Base-by-base conservation (phyloP, 2,329 filamentous ascomycete genomes). In the Colletotrichum tamarilloi region DNA sequence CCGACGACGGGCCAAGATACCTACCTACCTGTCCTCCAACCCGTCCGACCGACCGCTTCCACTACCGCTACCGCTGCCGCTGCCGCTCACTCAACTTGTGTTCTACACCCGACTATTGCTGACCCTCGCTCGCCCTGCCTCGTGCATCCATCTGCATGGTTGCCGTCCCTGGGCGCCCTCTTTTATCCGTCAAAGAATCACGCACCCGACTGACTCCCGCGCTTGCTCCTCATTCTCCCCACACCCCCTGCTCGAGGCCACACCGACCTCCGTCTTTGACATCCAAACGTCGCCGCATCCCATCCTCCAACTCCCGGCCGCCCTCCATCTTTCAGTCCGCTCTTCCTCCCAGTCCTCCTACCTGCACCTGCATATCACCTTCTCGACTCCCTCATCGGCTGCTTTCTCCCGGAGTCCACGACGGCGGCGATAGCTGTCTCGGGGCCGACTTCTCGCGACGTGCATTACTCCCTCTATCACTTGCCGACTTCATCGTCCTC, bases 361-460 rank as follows among this genome's bases (percentile, higher is more conserved):
- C 19, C 55, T 32, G 4, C 67, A 62, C 67, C 56, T 30, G 12
- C 14, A 22, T n/a, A 22, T 56, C 22, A 11, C 24, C 46, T 19
- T 28, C 53, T 70, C 26, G n/a, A 59, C 28, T 42, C 22, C 28
- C 28, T 62, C 56, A 42, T 57, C 67, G 70, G 60, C 67, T 65
- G 67, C 53, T 42, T 58, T 42, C 7, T 30, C 24, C 26, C 67
- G 55, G 57, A 65, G 46, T 67, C 71, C 38, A 73, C 42, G 70
- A 72, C 70, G 71, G 67, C 71, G 71, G 71, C 71, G 67, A 66
- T 57, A 66, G 71, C 71, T 73, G 71, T 73, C 67, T 52, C 56
- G 71, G 62, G 71, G 71, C 71, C 71, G 71, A 62, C 62, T 62
- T 55, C 62, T 55, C 62, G 71, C 71, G 71, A 71, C 71, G 62